These are phyloP conservation scores for Metschnikowia amazonensis DNA, from an alignment of 805 yeast genomes.

Conservation along the genomic window DNA sequence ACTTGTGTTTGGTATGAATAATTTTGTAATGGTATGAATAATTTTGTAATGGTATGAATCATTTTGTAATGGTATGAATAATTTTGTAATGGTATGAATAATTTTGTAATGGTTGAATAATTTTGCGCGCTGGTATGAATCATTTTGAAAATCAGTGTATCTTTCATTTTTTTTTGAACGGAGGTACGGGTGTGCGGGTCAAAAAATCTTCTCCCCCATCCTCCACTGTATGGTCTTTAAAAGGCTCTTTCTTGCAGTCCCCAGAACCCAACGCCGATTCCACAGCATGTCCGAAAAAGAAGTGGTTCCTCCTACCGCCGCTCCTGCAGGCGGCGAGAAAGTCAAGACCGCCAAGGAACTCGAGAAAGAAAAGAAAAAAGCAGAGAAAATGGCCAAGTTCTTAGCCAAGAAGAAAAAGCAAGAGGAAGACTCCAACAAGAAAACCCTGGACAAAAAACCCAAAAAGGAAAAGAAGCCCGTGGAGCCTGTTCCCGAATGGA, in stretches of 20 bases:
- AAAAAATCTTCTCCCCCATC: conserved; percentile 4
- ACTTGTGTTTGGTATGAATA: too few species aligned
- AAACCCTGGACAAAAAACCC: conserved; percentile 52
- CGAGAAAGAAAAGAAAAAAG: conserved; percentile 83
- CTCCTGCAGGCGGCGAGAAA: conserved; percentile 30
- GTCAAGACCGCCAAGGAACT: conserved; percentile 63
- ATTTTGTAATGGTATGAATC: too few species aligned
- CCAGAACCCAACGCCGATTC: conserved; percentile 5
- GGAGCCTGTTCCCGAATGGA: conserved; percentile 79
- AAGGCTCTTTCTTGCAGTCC: conserved; percentile 12
- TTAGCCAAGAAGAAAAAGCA: conserved; percentile 73
- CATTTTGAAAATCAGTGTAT: too few species aligned
- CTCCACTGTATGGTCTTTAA: conserved; percentile 15
- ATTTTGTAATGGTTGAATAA: too few species aligned
- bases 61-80: too few species aligned
- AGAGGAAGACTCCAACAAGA: conserved; percentile 37
- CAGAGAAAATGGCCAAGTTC: conserved; percentile 83
- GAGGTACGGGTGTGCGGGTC: conserved; percentile 13
- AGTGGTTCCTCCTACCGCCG: not conserved
- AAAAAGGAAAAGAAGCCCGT: conserved; percentile 63
- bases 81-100: too few species aligned
- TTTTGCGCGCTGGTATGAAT: too few species aligned
- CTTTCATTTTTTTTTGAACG: too few species aligned
- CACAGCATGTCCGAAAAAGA: conserved; percentile 17
- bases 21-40: too few species aligned